phyloP scores from a whole-genome alignment of 208 protist species.

The Jaenimonas drosophilae region DNA sequence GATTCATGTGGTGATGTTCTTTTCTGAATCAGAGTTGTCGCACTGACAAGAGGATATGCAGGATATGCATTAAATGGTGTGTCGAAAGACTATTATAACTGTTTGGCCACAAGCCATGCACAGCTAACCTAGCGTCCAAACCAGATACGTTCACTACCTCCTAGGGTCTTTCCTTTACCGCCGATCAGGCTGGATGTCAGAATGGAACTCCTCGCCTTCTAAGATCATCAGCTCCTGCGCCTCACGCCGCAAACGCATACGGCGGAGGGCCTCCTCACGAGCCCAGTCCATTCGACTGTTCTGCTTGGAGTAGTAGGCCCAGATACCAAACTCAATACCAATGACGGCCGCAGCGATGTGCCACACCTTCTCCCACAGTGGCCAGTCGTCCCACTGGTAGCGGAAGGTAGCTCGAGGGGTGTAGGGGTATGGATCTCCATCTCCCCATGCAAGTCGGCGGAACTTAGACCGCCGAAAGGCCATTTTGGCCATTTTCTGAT shows the following conservation, averaged over 20 bases:
- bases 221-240: conserved; percentile 87
- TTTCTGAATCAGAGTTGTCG: no score
- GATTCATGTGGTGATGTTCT: no score
- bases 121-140: no score
- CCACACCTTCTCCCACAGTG: conserved; percentile 86
- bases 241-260: conserved; percentile 81
- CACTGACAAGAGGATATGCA: no score
- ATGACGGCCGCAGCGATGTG: conserved; percentile 54
- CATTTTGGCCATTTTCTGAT: conserved; percentile 88
- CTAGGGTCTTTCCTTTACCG: conserved; percentile 12
- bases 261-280: conserved; percentile 78
- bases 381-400: conserved; percentile 88
- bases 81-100: no score
- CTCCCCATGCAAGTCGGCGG: conserved; percentile 79
- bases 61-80: no score
- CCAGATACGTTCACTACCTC: not conserved
- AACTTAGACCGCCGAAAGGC: conserved; percentile 84
- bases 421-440: conserved; percentile 85
- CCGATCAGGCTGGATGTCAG: conserved; percentile 70
- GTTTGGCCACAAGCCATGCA: no score
- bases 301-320: conserved; percentile 80
- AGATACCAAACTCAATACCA: conserved; percentile 56
- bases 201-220: conserved; percentile 69
- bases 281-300: conserved; percentile 85
- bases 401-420: conserved; percentile 83